Base-by-base conservation (phyloP, 495 filamentous ascomycete species). In the Penicillium pancosmium region DNA sequence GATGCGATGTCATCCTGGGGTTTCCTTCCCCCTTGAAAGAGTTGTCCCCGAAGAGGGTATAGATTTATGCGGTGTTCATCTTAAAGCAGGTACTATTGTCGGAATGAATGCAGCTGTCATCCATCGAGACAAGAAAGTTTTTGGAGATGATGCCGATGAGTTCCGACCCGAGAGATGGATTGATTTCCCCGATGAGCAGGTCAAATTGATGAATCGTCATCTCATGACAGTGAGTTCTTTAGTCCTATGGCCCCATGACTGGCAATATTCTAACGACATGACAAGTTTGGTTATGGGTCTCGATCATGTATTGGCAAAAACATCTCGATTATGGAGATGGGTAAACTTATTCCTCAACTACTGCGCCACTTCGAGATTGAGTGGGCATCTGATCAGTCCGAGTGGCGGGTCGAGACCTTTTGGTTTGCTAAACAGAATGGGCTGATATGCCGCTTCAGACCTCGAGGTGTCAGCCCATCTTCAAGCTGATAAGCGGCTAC, bases 121-220 rank as follows among this genome's bases (percentile, higher is more conserved):
- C 0, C 65, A 72, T n/a, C 66, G 72, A 15, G 56, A 76, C 27
- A 69, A 68, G 16, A 60, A 56, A 13, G 58, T 83, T 0, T 87
- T 76, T 59, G 83, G 83, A 1, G 64, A 69, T 6, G 83, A 86
- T 54, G 77, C 75, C 9, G 72, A 72, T 35, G 16, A 52, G 0
- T 86, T 80, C 50, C 61, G 79, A 5, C 83, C 84, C 0, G 80
- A 81, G 56, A 60, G 82, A 23, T 86, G 82, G 82, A 69, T 83
- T 0, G 77, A 82, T 52, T 54, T 54, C 5, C 33, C 38, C 35
- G 55, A 58, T 16, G 75, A 78, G 33, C 60, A 78, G 5, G 19
- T 52, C 0, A 66, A 60, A 27, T 8, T 52, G 1, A 66, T 66
- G 64, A 53, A 60, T 18, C 46, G 55, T 1, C 38, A 51, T 52